Conservation (phyloP, 305 asterid species). For the Vinca major region DNA sequence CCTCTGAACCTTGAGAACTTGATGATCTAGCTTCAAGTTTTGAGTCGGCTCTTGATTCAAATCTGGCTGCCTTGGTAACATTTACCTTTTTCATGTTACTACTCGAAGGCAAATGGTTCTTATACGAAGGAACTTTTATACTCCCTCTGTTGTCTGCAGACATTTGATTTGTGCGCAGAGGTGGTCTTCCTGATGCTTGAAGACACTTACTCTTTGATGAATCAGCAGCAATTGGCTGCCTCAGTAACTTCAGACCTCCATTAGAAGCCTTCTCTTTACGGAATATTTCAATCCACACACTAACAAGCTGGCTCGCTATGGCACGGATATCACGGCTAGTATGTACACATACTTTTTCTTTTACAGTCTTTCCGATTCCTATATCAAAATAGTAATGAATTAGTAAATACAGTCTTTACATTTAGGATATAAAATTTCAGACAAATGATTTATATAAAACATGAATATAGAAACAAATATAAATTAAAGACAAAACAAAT, state of each 20-base stretch:
- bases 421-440: background rate
- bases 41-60: slow-evolving; percentile 33
- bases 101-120: slow-evolving; percentile 26
- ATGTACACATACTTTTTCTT: slow-evolving; percentile 95
- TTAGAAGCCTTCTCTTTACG: slow-evolving; percentile 92
- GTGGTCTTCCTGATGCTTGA: slow-evolving; percentile 61
- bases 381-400: slow-evolving; percentile 14
- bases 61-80: slow-evolving; percentile 26
- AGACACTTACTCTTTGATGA: slow-evolving; percentile 43
- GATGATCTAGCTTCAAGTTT: slow-evolving; percentile 42
- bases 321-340: slow-evolving; percentile 99
- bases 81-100: slow-evolving; percentile 35
- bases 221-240: slow-evolving; percentile 46
- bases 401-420: slow-evolving; percentile 14
- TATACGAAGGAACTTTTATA: slow-evolving; percentile 26
- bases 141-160: slow-evolving; percentile 33
- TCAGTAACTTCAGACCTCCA: slow-evolving; percentile 45
- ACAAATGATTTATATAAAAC: background rate
- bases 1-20: slow-evolving; percentile 48
- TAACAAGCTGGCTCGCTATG: slow-evolving; percentile 96
- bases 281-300: slow-evolving; percentile 88
- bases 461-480: too few species aligned
- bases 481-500: background rate
- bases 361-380: slow-evolving; percentile 97
- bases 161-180: slow-evolving; percentile 35